Base-by-base conservation (phyloP, 1,139 yeast genomes). In the Meyerozyma athensensis region DNA sequence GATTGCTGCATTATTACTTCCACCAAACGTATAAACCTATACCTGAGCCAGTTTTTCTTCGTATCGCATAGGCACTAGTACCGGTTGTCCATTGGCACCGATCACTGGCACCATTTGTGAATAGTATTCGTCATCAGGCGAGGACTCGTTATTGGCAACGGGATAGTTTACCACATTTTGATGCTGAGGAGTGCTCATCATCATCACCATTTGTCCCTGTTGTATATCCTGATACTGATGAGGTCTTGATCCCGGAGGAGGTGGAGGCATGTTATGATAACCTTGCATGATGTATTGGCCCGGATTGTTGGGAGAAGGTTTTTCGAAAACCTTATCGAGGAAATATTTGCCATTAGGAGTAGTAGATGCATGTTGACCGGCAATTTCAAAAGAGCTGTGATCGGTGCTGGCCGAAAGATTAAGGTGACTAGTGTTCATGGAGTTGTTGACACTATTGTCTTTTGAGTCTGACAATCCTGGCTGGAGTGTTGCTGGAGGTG, bases 1-100 rank as follows among this genome's bases (percentile, higher is more conserved):
- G 20, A 77, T 86, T 19, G 87, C 81, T 1, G 92, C 85, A 0
- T 60, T 85, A 26, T 59, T 85, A 37, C 59, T 86, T 26, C 94
- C 94, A 7, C 89, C 90, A 1, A 78, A 81, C 50, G 58, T 79
- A 36, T 81, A 55, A 51, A 19, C 34, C 37, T 33, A 19, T 28
- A 36, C 4, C 14, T 28, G 18, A 16, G 20, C 19, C 20, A 17
- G 20, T 20, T 18, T 28, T n/a, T 28, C 32, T 2, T 28, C 32
- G 32, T 28, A 28, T 18, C 32, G 19, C 32, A 28, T 17, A n/a
- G 20, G 32, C 21, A 28, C 32, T 10, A 28, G 32, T 9, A 28
- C 6, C 13, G 32, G 32, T 20, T 28, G 32, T 12, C 32, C 32
- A 5, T 28, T 28, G 20, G 32, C 32, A 16, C 32, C 32, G 20